Evolutionary conservation across 768 basidiomycete genomes (phyloP), one percentile per base, ranked within the genome.

Genomic region (Ramaria rubella): DNA sequence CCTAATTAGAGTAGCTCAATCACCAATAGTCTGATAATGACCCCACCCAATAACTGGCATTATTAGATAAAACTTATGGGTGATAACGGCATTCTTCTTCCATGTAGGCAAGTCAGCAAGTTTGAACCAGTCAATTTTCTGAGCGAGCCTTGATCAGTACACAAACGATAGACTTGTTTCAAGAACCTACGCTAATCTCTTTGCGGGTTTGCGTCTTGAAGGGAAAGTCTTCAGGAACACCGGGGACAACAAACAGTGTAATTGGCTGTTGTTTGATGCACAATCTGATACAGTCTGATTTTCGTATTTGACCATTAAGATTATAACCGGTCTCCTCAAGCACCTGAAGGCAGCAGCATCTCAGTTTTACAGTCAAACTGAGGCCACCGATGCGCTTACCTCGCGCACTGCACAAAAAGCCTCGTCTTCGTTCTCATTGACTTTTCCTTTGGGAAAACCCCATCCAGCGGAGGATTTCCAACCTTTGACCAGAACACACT

Each of bases 391-490:
- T 23, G 48, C 52, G 58, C 81, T 54, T 60, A 94, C 95, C 75
- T 99, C 96, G 69, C 96, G 84, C 53, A 90, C 78, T 2, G 95
- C 96, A 70, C 96, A 99, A 54, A 78, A 79, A 49, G 80, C 78
- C 55, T 85, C 81, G 7, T 86, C 82, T 68, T 99, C 96, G 58
- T 88, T 81, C 68, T 94, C 86, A 64, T 99, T 99, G 69, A 98
- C 98, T 73, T 99, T 99, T n/a, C 96, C 96, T 68, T 95, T 90
- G 6, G 96, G 96, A 70, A 98, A 99, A n/a, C 92, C 88, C 96
- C 96, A 99, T 6, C 93, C 91, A 2, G 96, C 90, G 19, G 87
- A 90, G 33, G 91, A 83, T 70, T 96, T 97, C 92, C 92, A 98
- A 6, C 96, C 96, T 71, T 96, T 94, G 58, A 99, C 96, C 58